Conservation (phyloP, 257 asterid species). For the Gardenia jasminoides region DNA sequence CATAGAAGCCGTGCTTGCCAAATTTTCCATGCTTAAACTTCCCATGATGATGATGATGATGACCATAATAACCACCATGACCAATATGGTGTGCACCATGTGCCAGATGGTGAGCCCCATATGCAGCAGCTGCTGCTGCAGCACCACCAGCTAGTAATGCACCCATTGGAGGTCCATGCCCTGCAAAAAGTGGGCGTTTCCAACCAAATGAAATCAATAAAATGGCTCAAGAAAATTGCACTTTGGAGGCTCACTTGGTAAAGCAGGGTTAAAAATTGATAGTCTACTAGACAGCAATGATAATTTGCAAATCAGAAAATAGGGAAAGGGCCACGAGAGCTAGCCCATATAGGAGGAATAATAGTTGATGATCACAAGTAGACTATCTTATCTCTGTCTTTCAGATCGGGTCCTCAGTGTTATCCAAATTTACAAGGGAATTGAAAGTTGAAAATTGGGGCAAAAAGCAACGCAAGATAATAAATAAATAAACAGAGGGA, state of each 20-base stretch:
- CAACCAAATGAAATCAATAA: not conserved
- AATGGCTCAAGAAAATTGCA: not conserved
- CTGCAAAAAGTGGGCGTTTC: conserved; percentile 30
- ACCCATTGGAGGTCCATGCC: conserved; percentile 52
- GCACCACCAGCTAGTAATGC: conserved; percentile 83
- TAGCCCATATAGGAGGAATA: not conserved
- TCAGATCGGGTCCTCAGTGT: not conserved
- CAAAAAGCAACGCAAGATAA: not conserved
- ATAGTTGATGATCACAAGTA: not conserved
- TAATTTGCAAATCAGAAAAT: not conserved
- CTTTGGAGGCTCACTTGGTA: not conserved
- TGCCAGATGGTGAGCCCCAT: conserved; percentile 74
- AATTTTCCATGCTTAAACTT: conserved; percentile 83
- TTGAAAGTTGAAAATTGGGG: not conserved
- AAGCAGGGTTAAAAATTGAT: not conserved
- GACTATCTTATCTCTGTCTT: not conserved
- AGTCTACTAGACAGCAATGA: not conserved
- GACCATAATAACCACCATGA: conserved; percentile 58
- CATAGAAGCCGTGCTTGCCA: conserved; percentile 39
- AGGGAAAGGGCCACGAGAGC: not conserved
- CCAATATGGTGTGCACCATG: conserved; percentile 51
- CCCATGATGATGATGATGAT: conserved; percentile 51
- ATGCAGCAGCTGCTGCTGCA: conserved; percentile 81
- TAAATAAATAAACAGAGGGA: not conserved
- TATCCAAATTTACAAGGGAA: not conserved